Evolutionary conservation across 1,284 basidiomycete genomes (phyloP), one percentile per base, ranked within the genome.

Genomic region (Coriolopsis trogii): DNA sequence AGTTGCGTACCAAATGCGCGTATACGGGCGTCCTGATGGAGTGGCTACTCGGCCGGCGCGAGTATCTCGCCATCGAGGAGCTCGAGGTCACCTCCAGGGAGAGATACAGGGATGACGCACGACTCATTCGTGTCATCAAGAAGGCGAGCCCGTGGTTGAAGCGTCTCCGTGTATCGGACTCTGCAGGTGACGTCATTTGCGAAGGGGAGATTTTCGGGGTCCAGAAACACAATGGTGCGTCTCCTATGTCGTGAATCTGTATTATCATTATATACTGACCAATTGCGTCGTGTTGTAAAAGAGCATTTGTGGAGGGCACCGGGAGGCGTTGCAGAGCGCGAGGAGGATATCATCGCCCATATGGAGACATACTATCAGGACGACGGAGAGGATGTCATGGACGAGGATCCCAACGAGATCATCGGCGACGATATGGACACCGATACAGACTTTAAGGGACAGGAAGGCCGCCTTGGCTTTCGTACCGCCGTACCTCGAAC

Each of bases 11-110:
- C 12, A 31, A 33, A 5, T 45, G 46, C 33, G 37, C 46, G 7
- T 55, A 55, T 16, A 50, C 49, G 13, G 43, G 43, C 12, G 20
- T 55, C 13, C 15, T 50, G 28, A 39, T 51, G 45, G 44, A 55
- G 23, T 55, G 53, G 48, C 24, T 50, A 25, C 20, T 55, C 6
- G 43, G 48, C 4, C 23, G 30, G n/a, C 53, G 53, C 13, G 30
- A 28, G 25, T 12, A 37, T 10, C 36, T 50, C 1, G 49, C 41
- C 20, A 25, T 50, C 33, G 44, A 55, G 34, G 46, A 49, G 38
- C 26, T 53, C 21, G 33, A 21, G 3, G 26, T 53, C 21, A 16
- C 42, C 15, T 33, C 43, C n/a, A 37, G 30, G 30, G 41, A 50
- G 20, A 31, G 25, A 30, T 55, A 50, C 21, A 39, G 53, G 9